Base-by-base conservation (phyloP, 169 alveolate species). In the Eimeria zaria region DNA sequence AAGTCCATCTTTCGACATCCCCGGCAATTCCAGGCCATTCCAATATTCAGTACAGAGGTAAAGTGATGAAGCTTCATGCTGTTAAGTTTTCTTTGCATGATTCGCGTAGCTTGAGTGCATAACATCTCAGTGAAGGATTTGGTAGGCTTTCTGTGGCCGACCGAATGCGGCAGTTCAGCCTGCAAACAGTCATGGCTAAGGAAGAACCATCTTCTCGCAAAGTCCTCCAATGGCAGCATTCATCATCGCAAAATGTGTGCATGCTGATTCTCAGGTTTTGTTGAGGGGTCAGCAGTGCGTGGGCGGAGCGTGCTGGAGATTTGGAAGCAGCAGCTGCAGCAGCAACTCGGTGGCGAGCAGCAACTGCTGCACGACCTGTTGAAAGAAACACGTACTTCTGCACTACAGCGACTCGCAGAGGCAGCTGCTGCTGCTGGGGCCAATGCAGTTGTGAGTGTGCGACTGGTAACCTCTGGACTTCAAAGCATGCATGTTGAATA, bases 401-500 rank as follows among this genome's bases (percentile, higher is more conserved):
- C 93, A 85, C 48, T 85, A 36, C 93, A 62, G 62, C 80, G 93
- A 30, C 93, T 85, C 24, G 93, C 93, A 24, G 93, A 85, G 24
- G 93, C 93, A n/a, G 93, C 93, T 22, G 93, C 93, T 9, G 51
- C 80, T 39, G 93, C 62, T 55, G 93, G 93, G 14, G 93, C 93
- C 41, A 85, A 85, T 44, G 93, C 81, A 39, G 93, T 85, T 39
- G 93, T 85, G 81, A 85, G 93, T 39, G 93, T 85, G 60, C 93
- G 93, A 36, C 81, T 85, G 78, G 93, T 85, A 27, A 85, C 93
- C 36, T 85, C 93, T 39, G 93, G 93, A 2, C 69, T 85, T 39
- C 93, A 85, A 58, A 51, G 93, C 64, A 85, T 85, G 93, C 93
- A 85, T 62, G 93, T 85, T 85, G 93, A 85, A 41, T 85, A 85